Evolutionary conservation across 2,329 filamentous ascomycete species (phyloP), one percentile per base, ranked within the genome.

Genomic region (Xylariaceae sp.): DNA sequence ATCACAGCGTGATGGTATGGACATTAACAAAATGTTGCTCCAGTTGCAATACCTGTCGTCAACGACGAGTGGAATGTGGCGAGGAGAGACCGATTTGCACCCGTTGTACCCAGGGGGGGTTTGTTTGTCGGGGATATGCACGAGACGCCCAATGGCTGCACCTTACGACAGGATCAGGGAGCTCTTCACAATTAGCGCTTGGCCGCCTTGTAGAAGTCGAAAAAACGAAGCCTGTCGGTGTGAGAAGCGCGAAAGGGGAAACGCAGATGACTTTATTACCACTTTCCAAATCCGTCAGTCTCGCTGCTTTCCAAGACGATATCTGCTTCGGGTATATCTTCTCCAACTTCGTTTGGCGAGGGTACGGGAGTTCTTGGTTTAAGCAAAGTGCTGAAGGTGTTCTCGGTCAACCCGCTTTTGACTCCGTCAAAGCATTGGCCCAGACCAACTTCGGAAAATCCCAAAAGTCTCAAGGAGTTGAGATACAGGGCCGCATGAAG

Each of bases 271-370:
- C 22, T 28, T 28, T 28, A 28, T 7, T 28, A 28, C 40, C 31
- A 10, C 3, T 17, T 2, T 38, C 19, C 39, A 40, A 31, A 13
- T 33, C 42, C 13, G 14, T 45, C 16, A 48, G 39, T 46, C 28
- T 53, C 6, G 45, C 42, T 1, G 41, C 34, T 7, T 45, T 45
- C 41, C 50, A 42, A 19, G 41, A 45, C 3, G 33, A 40, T 28
- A 28, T 53, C 17, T 53, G 50, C 34, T 48, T 53, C 18, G 17
- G 45, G 2, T 52, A 45, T 36, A 44, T 44, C 40, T 48, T 48
- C 34, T 52, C 50, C 1, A 53, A 53, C 22, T 53, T 53, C 38
- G 50, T 53, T n/a, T 53, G 45, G 50, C 45, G 45, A 7, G 45
- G 45, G 16, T 52, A 52, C 7, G 50, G 50, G 16, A 41, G 40